Evolutionary conservation across 1,284 basidiomycete species (phyloP), one percentile per base, ranked within the genome.

Genomic region (Mycena citricolor): DNA sequence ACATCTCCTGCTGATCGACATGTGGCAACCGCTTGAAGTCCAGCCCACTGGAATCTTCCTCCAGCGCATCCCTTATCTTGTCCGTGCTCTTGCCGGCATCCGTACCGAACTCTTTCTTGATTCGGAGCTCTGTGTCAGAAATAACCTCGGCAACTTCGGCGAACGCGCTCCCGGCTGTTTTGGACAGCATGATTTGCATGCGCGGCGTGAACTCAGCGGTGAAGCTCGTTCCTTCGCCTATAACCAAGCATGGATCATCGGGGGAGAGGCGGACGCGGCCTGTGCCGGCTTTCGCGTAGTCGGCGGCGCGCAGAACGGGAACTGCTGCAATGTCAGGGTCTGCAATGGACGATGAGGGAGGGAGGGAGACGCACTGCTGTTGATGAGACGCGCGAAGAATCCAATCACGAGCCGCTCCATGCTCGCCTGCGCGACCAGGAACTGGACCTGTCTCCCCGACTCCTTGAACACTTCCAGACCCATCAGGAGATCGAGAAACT

Each of bases 401-500:
- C 97, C 97, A 37, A 99, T 74, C 44, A 83, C 78, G 55, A 75
- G 78, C 32, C 91, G 73, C 55, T 90, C 73, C 86, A 95, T 83
- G 58, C 89, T 93, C 63, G 90, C 91, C 3, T 94, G 94, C n/a
- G 97, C 97, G 21, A 88, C 89, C 31, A 99, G 73, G 61, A 97
- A 94, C 47, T 88, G 85, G 10, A 97, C 90, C 56, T 85, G 79
- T 32, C 97, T 78, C 14, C 82, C 77, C 2, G 88, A 87, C 64
- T 97, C 92, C 47, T 86, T 79, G 60, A 87, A 78, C 8, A 94
- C 94, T 67, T 98, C 91, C 39, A 91, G 80, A 50, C 83, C 85
- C 33, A 99, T 71, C 32, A 99, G 75, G 34, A 99, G 69, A 61
- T 99, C 97, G 42, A 99, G 79, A 66, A 99, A 99, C 90, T 99